phyloP scores from a whole-genome alignment of 768 basidiomycete species.

The Mycena crocata region DNA sequence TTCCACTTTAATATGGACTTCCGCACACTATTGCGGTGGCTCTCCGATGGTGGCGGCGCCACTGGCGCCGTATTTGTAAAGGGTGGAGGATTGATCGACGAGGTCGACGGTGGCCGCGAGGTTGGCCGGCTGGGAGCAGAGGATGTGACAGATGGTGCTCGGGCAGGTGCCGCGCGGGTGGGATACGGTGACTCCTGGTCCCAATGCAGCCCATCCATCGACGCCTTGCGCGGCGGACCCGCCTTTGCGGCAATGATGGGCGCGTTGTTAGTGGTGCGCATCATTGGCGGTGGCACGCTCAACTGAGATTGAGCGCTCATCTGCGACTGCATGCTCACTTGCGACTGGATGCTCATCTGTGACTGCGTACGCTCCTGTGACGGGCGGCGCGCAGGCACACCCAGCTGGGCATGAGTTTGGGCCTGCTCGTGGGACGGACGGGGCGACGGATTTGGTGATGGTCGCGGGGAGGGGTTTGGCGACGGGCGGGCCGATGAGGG shows the following conservation, averaged over 20 bases:
- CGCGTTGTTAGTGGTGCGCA: slow-evolving; percentile 36
- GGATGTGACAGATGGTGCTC: slow-evolving; percentile 33
- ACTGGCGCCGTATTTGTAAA: slow-evolving; percentile 38
- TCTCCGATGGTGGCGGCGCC: slow-evolving; percentile 31
- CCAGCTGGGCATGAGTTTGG: too few relatives aligned
- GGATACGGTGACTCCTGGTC: slow-evolving; percentile 83
- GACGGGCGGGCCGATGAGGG: too few relatives aligned
- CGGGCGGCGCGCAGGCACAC: slow-evolving; percentile 1
- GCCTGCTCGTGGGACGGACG: too few relatives aligned
- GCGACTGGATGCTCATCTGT: slow-evolving; percentile 3
- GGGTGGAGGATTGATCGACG: slow-evolving; percentile 45
- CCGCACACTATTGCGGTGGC: slow-evolving; percentile 58
- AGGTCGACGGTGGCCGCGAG: slow-evolving; percentile 40
- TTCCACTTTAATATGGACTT: slow-evolving; percentile 85
- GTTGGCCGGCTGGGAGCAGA: slow-evolving; percentile 14
- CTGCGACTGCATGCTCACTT: slow-evolving; percentile 8
- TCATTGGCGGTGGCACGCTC: slow-evolving; percentile 32
- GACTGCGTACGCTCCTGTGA: slow-evolving; percentile 3
- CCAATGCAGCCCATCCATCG: slow-evolving; percentile 67
- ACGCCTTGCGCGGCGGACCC: slow-evolving; percentile 47
- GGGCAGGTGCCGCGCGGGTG: slow-evolving; percentile 42
- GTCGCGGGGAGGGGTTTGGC: too few relatives aligned
- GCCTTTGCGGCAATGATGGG: slow-evolving; percentile 58
- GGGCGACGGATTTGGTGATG: too few relatives aligned
- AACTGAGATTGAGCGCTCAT: slow-evolving; percentile 26